Conservation (phyloP, 2,329 filamentous ascomycete genomes). For the Aspergillus uvarum region DNA sequence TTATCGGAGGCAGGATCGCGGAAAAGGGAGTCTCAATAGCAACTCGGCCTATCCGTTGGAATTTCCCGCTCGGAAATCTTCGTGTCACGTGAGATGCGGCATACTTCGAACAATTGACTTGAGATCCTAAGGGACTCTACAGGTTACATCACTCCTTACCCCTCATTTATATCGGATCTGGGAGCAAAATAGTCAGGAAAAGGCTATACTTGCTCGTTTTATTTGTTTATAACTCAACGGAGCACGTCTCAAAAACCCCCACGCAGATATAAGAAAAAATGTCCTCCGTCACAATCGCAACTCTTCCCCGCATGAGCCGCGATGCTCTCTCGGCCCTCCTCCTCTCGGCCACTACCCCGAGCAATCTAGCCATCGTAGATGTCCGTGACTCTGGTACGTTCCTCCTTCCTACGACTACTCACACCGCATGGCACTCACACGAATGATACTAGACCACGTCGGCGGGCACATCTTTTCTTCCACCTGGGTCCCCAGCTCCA, state of each 20-base stretch:
- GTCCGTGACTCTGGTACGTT: slow-evolving; percentile 75
- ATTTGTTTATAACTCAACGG: neutral
- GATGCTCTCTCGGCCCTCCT: slow-evolving; percentile 67
- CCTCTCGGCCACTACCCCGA: slow-evolving; percentile 49
- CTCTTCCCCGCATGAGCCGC: slow-evolving; percentile 66
- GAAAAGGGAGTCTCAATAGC: neutral
- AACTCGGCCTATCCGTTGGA: slow-evolving; percentile 1
- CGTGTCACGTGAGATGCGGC: slow-evolving; percentile 15
- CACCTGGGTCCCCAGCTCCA: slow-evolving; percentile 70
- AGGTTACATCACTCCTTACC: too few relatives aligned
- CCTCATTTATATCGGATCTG: too few relatives aligned
- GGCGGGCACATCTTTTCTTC: slow-evolving; percentile 84
- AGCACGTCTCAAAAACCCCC: neutral
- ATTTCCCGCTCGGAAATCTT: slow-evolving; percentile 17
- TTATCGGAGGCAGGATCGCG: neutral
- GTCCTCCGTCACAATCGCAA: slow-evolving; percentile 61
- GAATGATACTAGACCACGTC: slow-evolving; percentile 66
- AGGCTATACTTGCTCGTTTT: neutral
- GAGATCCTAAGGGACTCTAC: neutral
- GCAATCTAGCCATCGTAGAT: slow-evolving; percentile 72
- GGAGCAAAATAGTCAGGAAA: neutral
- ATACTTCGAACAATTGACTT: neutral
- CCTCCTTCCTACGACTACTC: neutral
- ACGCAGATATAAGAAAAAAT: slow-evolving; percentile 25
- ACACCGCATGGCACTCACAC: neutral